A percentile compares a stretch with the other conserved stretches of the same genome.
phyloP scores from a whole-genome alignment of 805 yeast species.

The Nakazawaea populi region DNA sequence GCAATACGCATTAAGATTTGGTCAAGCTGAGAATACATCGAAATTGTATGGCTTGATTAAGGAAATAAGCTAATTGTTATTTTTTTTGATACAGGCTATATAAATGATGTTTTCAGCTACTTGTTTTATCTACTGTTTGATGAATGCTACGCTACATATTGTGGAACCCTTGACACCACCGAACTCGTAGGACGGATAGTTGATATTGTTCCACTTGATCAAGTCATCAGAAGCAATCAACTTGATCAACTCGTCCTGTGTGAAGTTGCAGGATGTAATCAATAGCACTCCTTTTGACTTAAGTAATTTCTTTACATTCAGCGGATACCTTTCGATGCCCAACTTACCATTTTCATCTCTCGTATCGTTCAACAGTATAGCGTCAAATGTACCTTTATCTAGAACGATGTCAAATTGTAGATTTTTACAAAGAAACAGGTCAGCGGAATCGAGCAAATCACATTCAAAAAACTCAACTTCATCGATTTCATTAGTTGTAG shows the following conservation, averaged over 20 bases:
- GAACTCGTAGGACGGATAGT: slow-evolving; percentile 79
- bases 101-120: too few species aligned
- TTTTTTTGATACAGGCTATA: too few species aligned
- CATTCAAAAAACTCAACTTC: slow-evolving; percentile 53
- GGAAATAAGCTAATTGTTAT: slow-evolving; percentile 21
- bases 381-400: slow-evolving; percentile 96
- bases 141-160: slow-evolving; percentile 81
- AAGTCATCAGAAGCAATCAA: slow-evolving; percentile 45
- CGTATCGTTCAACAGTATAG: slow-evolving; percentile 78
- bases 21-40: slow-evolving; percentile 53
- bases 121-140: slow-evolving; percentile 21
- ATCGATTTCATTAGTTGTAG: slow-evolving; percentile 29
- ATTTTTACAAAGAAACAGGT: slow-evolving; percentile 23
- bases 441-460: slow-evolving; percentile 52
- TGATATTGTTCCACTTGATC: slow-evolving; percentile 56
- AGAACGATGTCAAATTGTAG: slow-evolving; percentile 64
- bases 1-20: slow-evolving; percentile 78
- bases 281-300: slow-evolving; percentile 53
- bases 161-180: slow-evolving; percentile 90
- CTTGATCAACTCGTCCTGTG: slow-evolving; percentile 64
- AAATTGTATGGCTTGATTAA: slow-evolving; percentile 49
- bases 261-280: slow-evolving; percentile 92
- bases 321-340: slow-evolving; percentile 57
- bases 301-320: slow-evolving; percentile 51
- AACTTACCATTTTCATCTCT: slow-evolving; percentile 39